phyloP scores from a whole-genome alignment of 1,284 basidiomycete species.

The Pterulicium gracile region DNA sequence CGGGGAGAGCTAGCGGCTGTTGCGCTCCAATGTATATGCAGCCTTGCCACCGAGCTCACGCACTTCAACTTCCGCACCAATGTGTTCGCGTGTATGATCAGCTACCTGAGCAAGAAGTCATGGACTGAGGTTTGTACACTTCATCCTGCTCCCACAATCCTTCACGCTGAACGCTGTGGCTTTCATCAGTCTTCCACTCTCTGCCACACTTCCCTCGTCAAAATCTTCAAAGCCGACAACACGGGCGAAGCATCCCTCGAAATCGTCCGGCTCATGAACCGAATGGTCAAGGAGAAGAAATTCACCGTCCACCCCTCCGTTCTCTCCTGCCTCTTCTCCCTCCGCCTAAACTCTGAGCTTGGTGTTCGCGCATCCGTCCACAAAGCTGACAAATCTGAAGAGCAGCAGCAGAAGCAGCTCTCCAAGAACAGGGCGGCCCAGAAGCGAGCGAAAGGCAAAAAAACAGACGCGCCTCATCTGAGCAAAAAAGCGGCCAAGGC shows the following conservation, averaged over 20 bases:
- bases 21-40: constrained; percentile 81
- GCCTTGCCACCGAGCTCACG: constrained; percentile 71
- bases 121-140: constrained; percentile 69
- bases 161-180: constrained; percentile 4
- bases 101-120: constrained; percentile 72
- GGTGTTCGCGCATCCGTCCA: constrained; percentile 67
- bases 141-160: constrained; percentile 6
- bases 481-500: constrained; percentile 83
- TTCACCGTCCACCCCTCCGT: constrained; percentile 89
- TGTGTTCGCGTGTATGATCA: constrained; percentile 82
- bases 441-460: constrained; percentile 46
- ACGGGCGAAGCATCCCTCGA: constrained; percentile 80
- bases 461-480: constrained; percentile 55
- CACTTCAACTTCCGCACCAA: constrained; percentile 98
- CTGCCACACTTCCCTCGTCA: constrained; percentile 73
- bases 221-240: constrained; percentile 73
- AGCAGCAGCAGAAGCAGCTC: constrained; percentile 19
- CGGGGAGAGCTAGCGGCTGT: constrained; percentile 64
- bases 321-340: constrained; percentile 74
- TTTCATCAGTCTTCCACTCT: constrained; percentile 57
- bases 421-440: constrained; percentile 40
- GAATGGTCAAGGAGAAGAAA: constrained; percentile 92
- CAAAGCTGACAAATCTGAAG: constrained; percentile 46
- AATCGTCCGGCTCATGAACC: constrained; percentile 82
- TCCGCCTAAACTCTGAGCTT: constrained; percentile 86